Evolutionary conservation across 306 rosid genomes (phyloP).

Genomic region (Abrus pulchellus): DNA sequence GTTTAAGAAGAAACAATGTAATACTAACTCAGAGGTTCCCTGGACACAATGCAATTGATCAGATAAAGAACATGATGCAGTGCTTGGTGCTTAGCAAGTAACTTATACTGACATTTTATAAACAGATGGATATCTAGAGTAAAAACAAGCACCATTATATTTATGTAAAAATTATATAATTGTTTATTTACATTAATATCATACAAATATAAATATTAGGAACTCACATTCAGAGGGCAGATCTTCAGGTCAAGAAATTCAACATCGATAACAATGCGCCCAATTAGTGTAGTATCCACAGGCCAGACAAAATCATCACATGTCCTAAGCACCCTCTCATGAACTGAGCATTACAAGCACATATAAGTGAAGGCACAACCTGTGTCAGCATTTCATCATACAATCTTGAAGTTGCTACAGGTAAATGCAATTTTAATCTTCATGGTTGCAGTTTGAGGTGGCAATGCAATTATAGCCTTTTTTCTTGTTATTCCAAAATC

Average conservation of each 20-base stretch:
- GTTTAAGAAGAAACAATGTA: slow-evolving; percentile 26
- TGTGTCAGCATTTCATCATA: slow-evolving; percentile 26
- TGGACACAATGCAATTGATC: background rate
- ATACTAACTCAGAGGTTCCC: background rate
- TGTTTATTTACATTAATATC: background rate
- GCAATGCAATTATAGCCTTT: background rate
- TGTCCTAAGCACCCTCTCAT: slow-evolving; percentile 71
- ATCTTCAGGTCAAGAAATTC: slow-evolving; percentile 85
- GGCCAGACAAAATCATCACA: slow-evolving; percentile 79
- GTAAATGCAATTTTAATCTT: slow-evolving; percentile 27
- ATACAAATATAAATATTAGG: slow-evolving; percentile 23
- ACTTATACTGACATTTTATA: background rate
- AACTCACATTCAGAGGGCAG: slow-evolving; percentile 68
- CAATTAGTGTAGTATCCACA: slow-evolving; percentile 64
- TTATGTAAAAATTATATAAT: background rate
- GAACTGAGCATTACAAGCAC: slow-evolving; percentile 56
- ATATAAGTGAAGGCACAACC: background rate
- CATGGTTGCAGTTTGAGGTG: slow-evolving; percentile 1
- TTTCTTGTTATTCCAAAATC: slow-evolving; percentile 6
- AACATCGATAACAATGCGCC: slow-evolving; percentile 71
- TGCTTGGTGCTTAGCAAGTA: background rate
- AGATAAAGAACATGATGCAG: background rate
- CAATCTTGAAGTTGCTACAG: slow-evolving; percentile 9
- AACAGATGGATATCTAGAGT: background rate
- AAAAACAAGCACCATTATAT: background rate